Evolutionary conservation across 179 eudicot species (phyloP), one percentile per base, ranked within the genome.

Genomic region (Nepenthes alata): DNA sequence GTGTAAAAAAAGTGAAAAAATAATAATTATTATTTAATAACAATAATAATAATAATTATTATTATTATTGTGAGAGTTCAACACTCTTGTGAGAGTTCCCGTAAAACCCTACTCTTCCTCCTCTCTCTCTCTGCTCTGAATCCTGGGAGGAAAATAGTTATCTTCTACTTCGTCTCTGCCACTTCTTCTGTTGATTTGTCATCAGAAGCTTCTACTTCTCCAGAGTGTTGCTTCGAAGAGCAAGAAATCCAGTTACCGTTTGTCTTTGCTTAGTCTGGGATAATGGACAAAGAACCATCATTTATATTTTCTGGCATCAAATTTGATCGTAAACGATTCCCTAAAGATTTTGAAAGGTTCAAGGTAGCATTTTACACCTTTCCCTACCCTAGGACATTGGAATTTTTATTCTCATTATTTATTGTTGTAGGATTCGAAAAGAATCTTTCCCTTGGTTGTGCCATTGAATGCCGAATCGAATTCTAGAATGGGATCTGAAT

Each of bases 241-340:
- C 16, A 16, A 12, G 55, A 12, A 52, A n/a, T 15, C n/a, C 16
- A 52, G 3, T 52, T 52, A 12, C 2, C 2, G 6, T 52, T 16
- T 52, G 7, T 35, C 5, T 1, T 57, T 57, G 11, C 7, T 35
- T 37, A n/a, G 58, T 7, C 9, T 57, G 15, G 1, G 47, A 38
- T 35, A 62, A 87, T 87, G 95, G 88, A 83, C 9, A 78, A 67
- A 70, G 87, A 75, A 41, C 54, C 87, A 11, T 89, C 89, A 2
- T 91, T 86, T 75, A 70, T 91, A 4, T 91, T 91, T 79, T 74
- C 96, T 1, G 95, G 98, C 36, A 75, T 83, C 63, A 76, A 67
- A 34, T 91, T 91, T 55, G 70, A 89, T 57, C 84, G 81, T 34
- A 89, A 84, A 66, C 78, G 70, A 57, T 91, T 89, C 65, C 77